phyloP scores from a whole-genome alignment of 441 rosid species.

The Rhodomyrtus psidioides region DNA sequence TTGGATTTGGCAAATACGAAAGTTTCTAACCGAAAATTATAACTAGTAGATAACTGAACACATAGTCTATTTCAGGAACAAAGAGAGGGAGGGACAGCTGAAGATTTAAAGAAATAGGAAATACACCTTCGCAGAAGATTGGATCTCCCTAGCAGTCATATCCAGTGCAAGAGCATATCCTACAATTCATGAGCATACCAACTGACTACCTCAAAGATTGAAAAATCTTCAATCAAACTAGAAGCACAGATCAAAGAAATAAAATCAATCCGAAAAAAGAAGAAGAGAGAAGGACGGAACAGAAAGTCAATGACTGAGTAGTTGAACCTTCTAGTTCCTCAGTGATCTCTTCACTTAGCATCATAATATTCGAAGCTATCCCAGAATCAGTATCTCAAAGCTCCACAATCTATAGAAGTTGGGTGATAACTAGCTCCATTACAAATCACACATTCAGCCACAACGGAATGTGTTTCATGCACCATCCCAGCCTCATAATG shows the following conservation, averaged over 20 bases:
- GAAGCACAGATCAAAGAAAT: background rate
- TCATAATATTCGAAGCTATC: background rate
- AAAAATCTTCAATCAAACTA: background rate
- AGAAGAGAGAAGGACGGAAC: background rate
- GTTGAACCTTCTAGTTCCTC: background rate
- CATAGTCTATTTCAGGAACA: background rate
- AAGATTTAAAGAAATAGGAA: background rate
- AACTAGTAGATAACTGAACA: background rate
- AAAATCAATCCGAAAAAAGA: background rate
- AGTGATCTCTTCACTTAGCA: background rate
- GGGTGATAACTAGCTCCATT: background rate
- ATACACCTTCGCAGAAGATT: constrained; percentile 74
- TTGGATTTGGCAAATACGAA: background rate
- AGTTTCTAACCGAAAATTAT: background rate
- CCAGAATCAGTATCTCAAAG: background rate
- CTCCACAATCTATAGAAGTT: background rate
- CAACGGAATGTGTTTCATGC: fast-evolving
- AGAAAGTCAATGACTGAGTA: background rate
- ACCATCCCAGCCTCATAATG: background rate
- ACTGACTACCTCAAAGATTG: background rate
- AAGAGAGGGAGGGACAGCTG: background rate
- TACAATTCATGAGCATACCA: constrained; percentile 3
- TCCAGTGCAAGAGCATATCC: constrained; percentile 95
- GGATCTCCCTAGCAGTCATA: constrained; percentile 95
- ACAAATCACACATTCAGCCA: background rate